Conservation (phyloP, 805 yeast genomes). For the Nakazawaea anatomiae region DNA sequence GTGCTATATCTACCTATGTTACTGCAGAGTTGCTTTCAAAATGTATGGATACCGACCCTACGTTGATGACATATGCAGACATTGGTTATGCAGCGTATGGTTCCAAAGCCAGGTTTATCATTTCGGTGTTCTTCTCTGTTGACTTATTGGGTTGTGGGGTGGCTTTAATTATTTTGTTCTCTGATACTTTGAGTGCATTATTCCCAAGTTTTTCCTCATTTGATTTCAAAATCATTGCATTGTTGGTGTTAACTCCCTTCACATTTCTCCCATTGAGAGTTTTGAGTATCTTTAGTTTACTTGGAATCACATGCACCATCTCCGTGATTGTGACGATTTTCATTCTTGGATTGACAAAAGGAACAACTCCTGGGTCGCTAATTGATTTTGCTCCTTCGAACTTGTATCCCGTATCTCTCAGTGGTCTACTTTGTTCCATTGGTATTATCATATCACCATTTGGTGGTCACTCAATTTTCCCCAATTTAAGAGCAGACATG, state of each 20-base stretch:
- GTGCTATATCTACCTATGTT: constrained; percentile 68
- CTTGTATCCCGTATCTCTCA: constrained; percentile 32
- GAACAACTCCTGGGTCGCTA: constrained; percentile 49
- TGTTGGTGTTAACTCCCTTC: constrained; percentile 71
- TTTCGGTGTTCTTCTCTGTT: constrained; percentile 67
- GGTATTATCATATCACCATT: constrained; percentile 74
- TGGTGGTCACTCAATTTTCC: constrained; percentile 83
- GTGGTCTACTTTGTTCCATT: constrained; percentile 41
- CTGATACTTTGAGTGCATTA: constrained; percentile 76
- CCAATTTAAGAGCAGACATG: constrained; percentile 72
- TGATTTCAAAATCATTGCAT: constrained; percentile 62
- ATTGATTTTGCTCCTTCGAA: constrained; percentile 37
- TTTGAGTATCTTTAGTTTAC: constrained; percentile 45
- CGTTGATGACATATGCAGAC: constrained; percentile 84
- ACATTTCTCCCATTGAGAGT: constrained; percentile 57
- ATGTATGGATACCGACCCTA: constrained; percentile 75
- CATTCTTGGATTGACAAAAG: constrained; percentile 39
- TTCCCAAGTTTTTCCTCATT: constrained; percentile 46
- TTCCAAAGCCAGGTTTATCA: constrained; percentile 61
- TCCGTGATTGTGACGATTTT: constrained; percentile 40
- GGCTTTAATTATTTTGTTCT: constrained; percentile 72
- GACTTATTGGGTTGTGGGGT: constrained; percentile 82
- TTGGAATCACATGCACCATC: constrained; percentile 53
- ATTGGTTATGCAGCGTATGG: constrained; percentile 86
- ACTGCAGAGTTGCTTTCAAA: constrained; percentile 70